Base-by-base conservation (phyloP, 192 early-diverging fungal species). In the Umbelopsis ramanniana region DNA sequence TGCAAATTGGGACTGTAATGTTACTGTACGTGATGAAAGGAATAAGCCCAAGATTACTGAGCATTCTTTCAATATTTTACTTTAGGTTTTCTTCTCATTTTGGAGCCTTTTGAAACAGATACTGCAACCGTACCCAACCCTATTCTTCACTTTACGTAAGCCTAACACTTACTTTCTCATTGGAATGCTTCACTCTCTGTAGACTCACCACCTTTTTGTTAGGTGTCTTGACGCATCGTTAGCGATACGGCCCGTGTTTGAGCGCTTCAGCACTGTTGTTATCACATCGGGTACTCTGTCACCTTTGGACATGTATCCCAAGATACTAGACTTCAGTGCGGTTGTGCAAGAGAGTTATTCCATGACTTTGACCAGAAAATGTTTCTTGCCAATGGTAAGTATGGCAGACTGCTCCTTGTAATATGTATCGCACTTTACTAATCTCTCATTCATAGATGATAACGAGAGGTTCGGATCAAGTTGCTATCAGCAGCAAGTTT, bases 241-340 rank as follows among this genome's bases (percentile, higher is more conserved):
- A 63, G 97, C 97, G 4, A 98, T 99, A 72, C 90, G 89, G 74
- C 98, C 98, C 15, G 92, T 99, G 12, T 98, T 99, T 87, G 90
- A 97, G 29, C 87, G 96, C 19, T 99, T 98, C 82, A 90, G 90
- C 67, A 92, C 93, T 3, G 98, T 99, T 11, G 92, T 98, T 63
- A 98, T 99, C 76, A 99, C 98, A 0, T 98, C 97, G 3, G 98
- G 98, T 67, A 99, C 98, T n/a, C 83, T 99, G 54, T 99, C 98
- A 15, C 98, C 98, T 2, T 85, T 99, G 85, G 95, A 97, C 50
- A 93, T 99, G 85, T 99, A 99, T 71, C 97, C 98, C 24, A 93
- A 92, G 68, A 92, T 99, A 63, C 81, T 99, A 4, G 89, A 93
- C 63, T 98, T 99, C 81, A 77, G 82, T 43, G 93, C 98, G 0